A percentile compares a stretch with the other conserved stretches of the same genome.
Evolutionary conservation across 306 rosid species (phyloP).

Genomic region (Quercus agrifolia): DNA sequence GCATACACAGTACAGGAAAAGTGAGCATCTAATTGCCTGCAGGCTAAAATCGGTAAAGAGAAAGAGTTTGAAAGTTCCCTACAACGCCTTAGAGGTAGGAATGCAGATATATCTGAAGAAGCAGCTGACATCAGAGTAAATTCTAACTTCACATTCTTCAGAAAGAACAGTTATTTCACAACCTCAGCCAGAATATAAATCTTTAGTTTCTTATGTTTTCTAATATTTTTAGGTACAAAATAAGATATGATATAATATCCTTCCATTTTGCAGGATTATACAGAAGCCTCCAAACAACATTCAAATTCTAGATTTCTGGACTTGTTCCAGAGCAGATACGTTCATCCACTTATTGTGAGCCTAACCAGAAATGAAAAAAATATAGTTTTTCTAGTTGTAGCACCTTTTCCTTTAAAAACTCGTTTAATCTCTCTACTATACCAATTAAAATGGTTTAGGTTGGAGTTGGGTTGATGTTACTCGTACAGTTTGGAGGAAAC

Average conservation of each 20-base stretch:
- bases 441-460: conserved; percentile 41
- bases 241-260: neutral
- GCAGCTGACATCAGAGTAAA: conserved; percentile 66
- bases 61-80: conserved; percentile 59
- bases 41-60: conserved; percentile 60
- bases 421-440: conserved; percentile 5
- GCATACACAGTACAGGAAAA: neutral
- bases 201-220: neutral
- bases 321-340: conserved; percentile 29
- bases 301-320: conserved; percentile 18
- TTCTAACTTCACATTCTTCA: neutral
- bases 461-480: conserved; percentile 80
- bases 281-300: conserved; percentile 15
- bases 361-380: neutral
- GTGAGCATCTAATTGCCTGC: conserved; percentile 12
- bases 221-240: neutral
- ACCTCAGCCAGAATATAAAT: neutral
- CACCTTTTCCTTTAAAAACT: neutral
- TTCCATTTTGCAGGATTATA: conserved; percentile 19
- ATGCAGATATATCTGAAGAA: conserved; percentile 59
- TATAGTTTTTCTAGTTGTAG: neutral
- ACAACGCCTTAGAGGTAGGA: conserved; percentile 61
- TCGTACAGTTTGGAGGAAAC: conserved; percentile 84
- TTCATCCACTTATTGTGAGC: conserved; percentile 27
- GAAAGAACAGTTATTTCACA: neutral